Percentiles rank a stretch among this genome's conserved stretches.
These are phyloP conservation scores for Colletotrichum sp. DNA, from an alignment of 2,329 filamentous ascomycete species.

Conservation along the genomic window DNA sequence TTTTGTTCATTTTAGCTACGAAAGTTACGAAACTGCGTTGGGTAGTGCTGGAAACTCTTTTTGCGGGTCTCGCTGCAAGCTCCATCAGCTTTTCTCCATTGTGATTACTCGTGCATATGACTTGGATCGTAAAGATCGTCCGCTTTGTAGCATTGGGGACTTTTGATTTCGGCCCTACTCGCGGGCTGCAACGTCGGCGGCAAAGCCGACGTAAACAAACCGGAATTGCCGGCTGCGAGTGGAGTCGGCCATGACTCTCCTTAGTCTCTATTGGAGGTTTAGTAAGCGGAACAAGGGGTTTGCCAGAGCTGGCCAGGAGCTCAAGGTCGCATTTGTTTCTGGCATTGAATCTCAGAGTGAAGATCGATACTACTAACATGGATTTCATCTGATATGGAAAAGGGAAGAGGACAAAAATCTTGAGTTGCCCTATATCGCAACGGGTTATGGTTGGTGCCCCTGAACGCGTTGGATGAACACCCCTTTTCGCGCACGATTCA, in stretches of 20 bases:
- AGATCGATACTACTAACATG: neutral
- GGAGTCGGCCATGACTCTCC: neutral
- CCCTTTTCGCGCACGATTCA: neutral
- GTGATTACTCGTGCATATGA: neutral
- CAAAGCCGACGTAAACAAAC: constrained; percentile 1
- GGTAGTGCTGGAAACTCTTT: neutral
- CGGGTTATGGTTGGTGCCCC: neutral
- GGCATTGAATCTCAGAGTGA: neutral
- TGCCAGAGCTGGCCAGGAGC: neutral
- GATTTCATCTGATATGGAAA: neutral
- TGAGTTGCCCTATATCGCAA: neutral
- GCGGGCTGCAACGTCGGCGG: neutral
- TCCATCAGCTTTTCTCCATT: neutral
- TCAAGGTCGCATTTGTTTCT: neutral
- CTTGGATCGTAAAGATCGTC: neutral
- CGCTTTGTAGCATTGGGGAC: neutral
- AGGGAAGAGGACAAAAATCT: neutral
- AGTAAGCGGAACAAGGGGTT: neutral
- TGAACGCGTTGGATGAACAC: neutral
- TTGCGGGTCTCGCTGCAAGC: neutral
- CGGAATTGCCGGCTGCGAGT: neutral
- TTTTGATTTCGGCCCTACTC: constrained; percentile 2
- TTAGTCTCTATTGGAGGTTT: neutral
- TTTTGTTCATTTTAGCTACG: neutral
- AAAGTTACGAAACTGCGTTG: neutral